Percentiles rank a stretch among this genome's conserved stretches.
These are phyloP conservation scores for Cryptosporidium parvum DNA, from an alignment of 169 alveolate species.

Conservation along the genomic window DNA sequence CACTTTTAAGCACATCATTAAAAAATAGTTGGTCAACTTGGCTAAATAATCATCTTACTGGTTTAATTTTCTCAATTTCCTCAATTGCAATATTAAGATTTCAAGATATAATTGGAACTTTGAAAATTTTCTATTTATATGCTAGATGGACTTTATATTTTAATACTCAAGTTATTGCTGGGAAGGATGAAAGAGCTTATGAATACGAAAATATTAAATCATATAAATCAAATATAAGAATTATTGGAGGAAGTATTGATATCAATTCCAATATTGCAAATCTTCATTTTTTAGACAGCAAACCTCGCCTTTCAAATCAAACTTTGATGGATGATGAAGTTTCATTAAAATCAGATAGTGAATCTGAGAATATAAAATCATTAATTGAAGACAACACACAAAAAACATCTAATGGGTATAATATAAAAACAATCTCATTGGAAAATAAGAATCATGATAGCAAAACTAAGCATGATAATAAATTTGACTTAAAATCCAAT, in stretches of 20 bases:
- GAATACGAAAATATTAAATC: conserved; percentile 26
- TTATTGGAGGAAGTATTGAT: conserved; percentile 50
- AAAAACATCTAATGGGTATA: not conserved
- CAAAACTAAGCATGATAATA: not conserved
- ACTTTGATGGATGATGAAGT: not conserved
- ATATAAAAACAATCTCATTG: not conserved
- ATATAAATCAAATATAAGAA: conserved; percentile 55
- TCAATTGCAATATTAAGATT: conserved; percentile 28
- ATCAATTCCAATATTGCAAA: not conserved
- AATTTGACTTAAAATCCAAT: not conserved
- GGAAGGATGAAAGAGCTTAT: conserved; percentile 1
- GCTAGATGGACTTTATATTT: conserved; percentile 32
- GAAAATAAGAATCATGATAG: not conserved
- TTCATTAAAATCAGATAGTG: conserved; percentile 13
- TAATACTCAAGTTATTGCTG: not conserved
- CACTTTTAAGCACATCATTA: conserved; percentile 37
- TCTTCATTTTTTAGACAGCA: not conserved
- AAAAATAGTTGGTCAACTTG: not conserved
- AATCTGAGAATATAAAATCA: conserved; percentile 9
- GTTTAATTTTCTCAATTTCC: conserved; percentile 7
- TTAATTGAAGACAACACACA: not conserved
- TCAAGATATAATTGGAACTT: conserved; percentile 32
- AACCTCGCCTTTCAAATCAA: not conserved
- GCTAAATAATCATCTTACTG: conserved; percentile 3
- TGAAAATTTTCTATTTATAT: conserved; percentile 46